phyloP scores from a whole-genome alignment of 2,329 filamentous ascomycete species.

The Cadophora sp. region DNA sequence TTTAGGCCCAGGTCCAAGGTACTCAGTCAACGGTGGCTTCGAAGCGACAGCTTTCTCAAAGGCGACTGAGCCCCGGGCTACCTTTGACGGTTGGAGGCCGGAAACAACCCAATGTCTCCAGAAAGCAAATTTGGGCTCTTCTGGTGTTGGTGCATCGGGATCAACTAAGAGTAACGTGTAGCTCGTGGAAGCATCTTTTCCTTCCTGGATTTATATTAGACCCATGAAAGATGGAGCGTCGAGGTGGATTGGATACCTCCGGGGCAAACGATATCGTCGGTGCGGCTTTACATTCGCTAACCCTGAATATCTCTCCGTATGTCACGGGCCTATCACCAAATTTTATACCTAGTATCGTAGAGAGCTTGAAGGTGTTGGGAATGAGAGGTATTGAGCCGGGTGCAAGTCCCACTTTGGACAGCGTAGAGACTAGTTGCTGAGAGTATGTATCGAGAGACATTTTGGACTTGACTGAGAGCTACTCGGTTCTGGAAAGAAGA shows the following conservation, averaged over 20 bases:
- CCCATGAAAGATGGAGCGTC: neutral
- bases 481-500: neutral
- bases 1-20: slow-evolving; percentile 21
- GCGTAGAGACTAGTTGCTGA: slow-evolving; percentile 14
- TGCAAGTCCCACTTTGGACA: slow-evolving; percentile 12
- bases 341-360: slow-evolving; percentile 9
- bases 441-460: slow-evolving; percentile 13
- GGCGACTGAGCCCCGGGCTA: neutral
- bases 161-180: slow-evolving; percentile 20
- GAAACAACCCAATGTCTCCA: slow-evolving; percentile 21
- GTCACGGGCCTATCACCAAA: slow-evolving; percentile 13
- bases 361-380: slow-evolving; percentile 12
- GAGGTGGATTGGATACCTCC: neutral
- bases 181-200: neutral
- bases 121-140: slow-evolving; percentile 20
- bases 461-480: slow-evolving; percentile 58
- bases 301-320: slow-evolving; percentile 12
- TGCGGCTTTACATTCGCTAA: slow-evolving; percentile 12
- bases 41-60: neutral
- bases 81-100: slow-evolving; percentile 12
- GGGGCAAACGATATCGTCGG: slow-evolving; percentile 12
- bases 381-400: slow-evolving; percentile 18
- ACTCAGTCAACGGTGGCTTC: slow-evolving; percentile 13
- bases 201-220: neutral
- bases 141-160: slow-evolving; percentile 20